Evolutionary conservation across 1,284 basidiomycete genomes (phyloP).

Genomic region (Pascua sp.): DNA sequence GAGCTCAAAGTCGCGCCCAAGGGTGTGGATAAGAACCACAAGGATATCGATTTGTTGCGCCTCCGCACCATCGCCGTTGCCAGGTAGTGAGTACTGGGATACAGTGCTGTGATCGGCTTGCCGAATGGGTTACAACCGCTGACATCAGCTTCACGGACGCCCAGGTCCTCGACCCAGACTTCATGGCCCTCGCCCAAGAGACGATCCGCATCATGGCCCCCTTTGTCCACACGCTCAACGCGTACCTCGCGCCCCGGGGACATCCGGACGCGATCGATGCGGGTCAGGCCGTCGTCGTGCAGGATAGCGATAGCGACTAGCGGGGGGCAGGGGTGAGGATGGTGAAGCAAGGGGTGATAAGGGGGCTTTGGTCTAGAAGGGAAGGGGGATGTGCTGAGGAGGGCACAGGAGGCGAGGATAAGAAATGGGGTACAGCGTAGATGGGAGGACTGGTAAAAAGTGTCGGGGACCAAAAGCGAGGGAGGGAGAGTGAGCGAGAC

Average conservation of each 20-base stretch:
- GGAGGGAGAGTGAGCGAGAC: too few species aligned
- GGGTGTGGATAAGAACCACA: constrained; percentile 75
- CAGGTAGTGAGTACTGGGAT: constrained; percentile 56
- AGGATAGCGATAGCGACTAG: too few species aligned
- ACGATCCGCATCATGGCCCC: constrained; percentile 63
- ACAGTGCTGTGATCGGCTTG: constrained; percentile 56
- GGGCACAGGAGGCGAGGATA: too few species aligned
- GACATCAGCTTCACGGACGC: constrained; percentile 66
- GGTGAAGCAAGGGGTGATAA: too few species aligned
- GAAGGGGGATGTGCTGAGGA: too few species aligned
- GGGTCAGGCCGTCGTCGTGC: too few species aligned
- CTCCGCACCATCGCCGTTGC: constrained; percentile 72
- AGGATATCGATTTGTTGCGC: constrained; percentile 80
- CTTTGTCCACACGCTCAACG: constrained; percentile 59
- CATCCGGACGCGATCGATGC: too few species aligned
- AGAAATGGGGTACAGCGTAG: too few species aligned
- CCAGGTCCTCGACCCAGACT: constrained; percentile 65
- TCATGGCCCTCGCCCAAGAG: constrained; percentile 61
- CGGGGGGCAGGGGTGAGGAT: too few species aligned
- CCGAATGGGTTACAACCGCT: constrained; percentile 61
- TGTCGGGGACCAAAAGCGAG: too few species aligned
- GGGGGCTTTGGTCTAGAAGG: too few species aligned
- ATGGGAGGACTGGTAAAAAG: too few species aligned
- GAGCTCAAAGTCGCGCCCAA: constrained; percentile 83
- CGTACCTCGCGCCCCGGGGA: neutral